These are phyloP conservation scores for Remersonia thermophila DNA, from an alignment of 2,329 filamentous ascomycete species.

Conservation along the genomic window DNA sequence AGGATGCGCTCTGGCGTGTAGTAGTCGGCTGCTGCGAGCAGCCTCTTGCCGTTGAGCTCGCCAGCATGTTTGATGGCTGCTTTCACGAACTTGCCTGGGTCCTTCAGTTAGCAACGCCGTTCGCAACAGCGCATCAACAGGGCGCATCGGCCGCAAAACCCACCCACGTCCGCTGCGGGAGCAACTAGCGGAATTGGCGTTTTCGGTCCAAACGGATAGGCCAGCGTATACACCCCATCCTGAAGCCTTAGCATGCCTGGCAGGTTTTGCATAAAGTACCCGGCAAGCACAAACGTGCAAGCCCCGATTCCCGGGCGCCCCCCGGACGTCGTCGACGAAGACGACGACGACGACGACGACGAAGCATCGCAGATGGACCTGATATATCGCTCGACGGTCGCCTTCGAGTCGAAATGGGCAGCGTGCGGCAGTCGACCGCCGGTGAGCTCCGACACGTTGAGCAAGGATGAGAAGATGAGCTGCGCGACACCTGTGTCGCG, in stretches of 20 bases:
- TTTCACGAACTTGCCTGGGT: conserved; percentile 27
- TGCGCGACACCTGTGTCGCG: conserved; percentile 21
- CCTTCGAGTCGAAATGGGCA: conserved; percentile 46
- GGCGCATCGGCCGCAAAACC: neutral
- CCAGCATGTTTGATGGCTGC: conserved; percentile 25
- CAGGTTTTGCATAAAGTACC: conserved; percentile 42
- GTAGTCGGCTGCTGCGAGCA: conserved; percentile 32
- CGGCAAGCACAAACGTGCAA: conserved; percentile 37
- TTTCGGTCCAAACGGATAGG: conserved; percentile 22
- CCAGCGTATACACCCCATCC: conserved; percentile 7
- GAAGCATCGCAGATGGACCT: conserved; percentile 16
- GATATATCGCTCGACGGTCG: conserved; percentile 42
- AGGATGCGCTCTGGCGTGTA: conserved; percentile 28
- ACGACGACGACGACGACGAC: no score
- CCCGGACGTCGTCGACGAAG: no score
- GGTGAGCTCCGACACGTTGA: conserved; percentile 18
- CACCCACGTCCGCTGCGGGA: conserved; percentile 12
- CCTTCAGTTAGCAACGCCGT: no score
- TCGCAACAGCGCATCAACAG: no score
- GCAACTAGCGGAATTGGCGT: conserved; percentile 24
- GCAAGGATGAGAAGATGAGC: conserved; percentile 23
- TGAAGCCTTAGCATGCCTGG: conserved; percentile 8
- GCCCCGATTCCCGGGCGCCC: conserved; percentile 29
- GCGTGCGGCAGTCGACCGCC: conserved; percentile 26
- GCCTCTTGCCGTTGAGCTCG: conserved; percentile 28